A percentile compares a stretch with the other conserved stretches of the same genome.
Conservation (phyloP, 352 stramenopile species). For the Phytophthora parvispora region DNA sequence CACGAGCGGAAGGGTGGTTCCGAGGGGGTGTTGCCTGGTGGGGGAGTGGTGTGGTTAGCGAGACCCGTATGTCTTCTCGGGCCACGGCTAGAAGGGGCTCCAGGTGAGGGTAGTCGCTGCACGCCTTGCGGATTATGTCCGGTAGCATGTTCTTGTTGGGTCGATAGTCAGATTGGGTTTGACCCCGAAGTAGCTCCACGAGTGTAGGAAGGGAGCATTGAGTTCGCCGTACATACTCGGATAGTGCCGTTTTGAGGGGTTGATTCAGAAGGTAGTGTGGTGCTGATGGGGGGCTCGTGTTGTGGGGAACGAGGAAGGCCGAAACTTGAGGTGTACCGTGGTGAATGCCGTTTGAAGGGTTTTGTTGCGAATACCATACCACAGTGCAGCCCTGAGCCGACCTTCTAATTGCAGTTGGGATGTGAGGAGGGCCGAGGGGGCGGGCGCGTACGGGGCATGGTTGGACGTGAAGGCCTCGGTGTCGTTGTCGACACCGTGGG, state of each 20-base stretch:
- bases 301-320: neutral
- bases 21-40: too few species aligned
- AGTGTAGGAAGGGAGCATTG: neutral
- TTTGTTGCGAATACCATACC: neutral
- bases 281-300: neutral
- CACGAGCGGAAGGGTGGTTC: too few species aligned
- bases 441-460: neutral
- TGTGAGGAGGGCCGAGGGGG: neutral
- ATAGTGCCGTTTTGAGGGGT: neutral
- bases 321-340: neutral
- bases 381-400: neutral
- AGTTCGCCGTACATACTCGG: neutral
- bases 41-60: neutral
- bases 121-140: neutral
- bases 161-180: conserved; percentile 1
- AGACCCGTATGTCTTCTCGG: neutral
- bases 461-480: neutral
- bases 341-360: neutral
- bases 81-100: neutral
- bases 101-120: neutral
- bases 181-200: neutral
- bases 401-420: neutral
- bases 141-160: conserved; percentile 3
- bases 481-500: neutral
- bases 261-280: neutral